Conservation (phyloP, 1,284 basidiomycete genomes). For the Ceratobasidium theobromae region DNA sequence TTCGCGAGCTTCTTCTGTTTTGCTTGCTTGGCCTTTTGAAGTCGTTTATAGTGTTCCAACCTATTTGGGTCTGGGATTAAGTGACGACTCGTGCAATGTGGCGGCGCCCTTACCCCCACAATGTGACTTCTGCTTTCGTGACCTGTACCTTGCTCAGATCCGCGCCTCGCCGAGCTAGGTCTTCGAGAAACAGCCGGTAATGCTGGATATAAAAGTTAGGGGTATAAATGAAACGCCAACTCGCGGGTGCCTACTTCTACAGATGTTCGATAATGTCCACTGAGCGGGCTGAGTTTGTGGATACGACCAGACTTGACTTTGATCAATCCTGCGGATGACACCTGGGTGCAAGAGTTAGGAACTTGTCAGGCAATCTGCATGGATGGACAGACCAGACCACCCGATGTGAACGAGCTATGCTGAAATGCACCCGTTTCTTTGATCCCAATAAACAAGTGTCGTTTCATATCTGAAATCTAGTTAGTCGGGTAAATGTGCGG, state of each 20-base stretch:
- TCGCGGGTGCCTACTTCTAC: slow-evolving; percentile 47
- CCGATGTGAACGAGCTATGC: slow-evolving; percentile 67
- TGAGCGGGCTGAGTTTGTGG: slow-evolving; percentile 58
- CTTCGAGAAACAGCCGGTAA: slow-evolving; percentile 62
- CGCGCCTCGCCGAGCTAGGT: slow-evolving; percentile 57
- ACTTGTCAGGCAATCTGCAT: too few species aligned
- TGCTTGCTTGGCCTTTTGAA: slow-evolving; percentile 15
- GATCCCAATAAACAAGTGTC: slow-evolving; percentile 72
- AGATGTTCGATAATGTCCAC: slow-evolving; percentile 50
- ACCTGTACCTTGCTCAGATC: slow-evolving; percentile 64
- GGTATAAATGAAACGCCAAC: background rate
- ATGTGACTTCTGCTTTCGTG: slow-evolving; percentile 57
- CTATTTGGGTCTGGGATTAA: background rate
- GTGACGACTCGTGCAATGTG: background rate
- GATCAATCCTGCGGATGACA: slow-evolving; percentile 68
- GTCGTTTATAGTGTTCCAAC: slow-evolving; percentile 23
- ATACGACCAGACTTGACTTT: slow-evolving; percentile 66
- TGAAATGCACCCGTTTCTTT: slow-evolving; percentile 69
- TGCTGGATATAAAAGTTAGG: slow-evolving; percentile 47
- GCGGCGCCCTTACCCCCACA: slow-evolving; percentile 53
- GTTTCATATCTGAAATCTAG: slow-evolving; percentile 50
- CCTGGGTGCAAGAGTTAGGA: too few species aligned
- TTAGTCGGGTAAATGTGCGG: background rate
- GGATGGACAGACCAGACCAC: too few species aligned
- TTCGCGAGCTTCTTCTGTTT: slow-evolving; percentile 25